phyloP scores from a whole-genome alignment of 352 stramenopile genomes.

The Globisporangium heterothallicum region DNA sequence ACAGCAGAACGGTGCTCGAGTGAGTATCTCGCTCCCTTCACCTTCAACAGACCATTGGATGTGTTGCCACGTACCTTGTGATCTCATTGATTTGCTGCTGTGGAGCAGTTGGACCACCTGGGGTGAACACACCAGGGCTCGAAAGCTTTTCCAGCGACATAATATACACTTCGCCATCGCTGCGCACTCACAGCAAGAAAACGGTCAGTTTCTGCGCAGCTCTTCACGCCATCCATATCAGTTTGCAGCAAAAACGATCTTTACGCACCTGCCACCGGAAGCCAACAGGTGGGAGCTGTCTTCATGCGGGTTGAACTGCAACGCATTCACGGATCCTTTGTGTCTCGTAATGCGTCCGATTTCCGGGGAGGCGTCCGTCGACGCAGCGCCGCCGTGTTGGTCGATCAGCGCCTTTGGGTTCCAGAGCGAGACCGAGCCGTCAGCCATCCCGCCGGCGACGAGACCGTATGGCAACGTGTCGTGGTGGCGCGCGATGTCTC shows the following conservation, averaged over 20 bases:
- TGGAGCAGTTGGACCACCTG: slow-evolving; percentile 53
- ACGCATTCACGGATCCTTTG: slow-evolving; percentile 88
- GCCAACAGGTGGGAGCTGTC: slow-evolving; percentile 90
- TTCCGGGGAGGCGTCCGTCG: slow-evolving; percentile 40
- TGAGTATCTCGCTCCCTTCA: too few relatives aligned
- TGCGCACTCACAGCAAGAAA: slow-evolving; percentile 14
- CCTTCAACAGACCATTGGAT: too few relatives aligned
- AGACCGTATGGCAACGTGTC: slow-evolving; percentile 85
- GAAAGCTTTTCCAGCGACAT: slow-evolving; percentile 91
- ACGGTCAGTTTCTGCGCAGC: background rate
- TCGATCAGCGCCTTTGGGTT: slow-evolving; percentile 89
- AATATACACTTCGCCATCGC: slow-evolving; percentile 94
- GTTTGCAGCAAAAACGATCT: background rate
- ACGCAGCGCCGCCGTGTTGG: slow-evolving; percentile 24
- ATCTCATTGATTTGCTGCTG: slow-evolving; percentile 82
- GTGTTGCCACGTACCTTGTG: slow-evolving; percentile 55
- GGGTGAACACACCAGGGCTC: slow-evolving; percentile 86
- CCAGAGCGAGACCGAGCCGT: slow-evolving; percentile 96
- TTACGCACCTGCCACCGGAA: slow-evolving; percentile 72
- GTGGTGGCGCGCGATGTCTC: slow-evolving; percentile 73
- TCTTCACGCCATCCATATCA: background rate
- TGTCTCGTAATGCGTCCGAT: slow-evolving; percentile 80
- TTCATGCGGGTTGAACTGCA: slow-evolving; percentile 95
- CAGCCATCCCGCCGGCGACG: slow-evolving; percentile 95
- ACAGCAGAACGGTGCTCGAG: too few relatives aligned